These are phyloP conservation scores for Botrytis deweyae DNA, from an alignment of 2,329 filamentous ascomycete species.

Conservation along the genomic window DNA sequence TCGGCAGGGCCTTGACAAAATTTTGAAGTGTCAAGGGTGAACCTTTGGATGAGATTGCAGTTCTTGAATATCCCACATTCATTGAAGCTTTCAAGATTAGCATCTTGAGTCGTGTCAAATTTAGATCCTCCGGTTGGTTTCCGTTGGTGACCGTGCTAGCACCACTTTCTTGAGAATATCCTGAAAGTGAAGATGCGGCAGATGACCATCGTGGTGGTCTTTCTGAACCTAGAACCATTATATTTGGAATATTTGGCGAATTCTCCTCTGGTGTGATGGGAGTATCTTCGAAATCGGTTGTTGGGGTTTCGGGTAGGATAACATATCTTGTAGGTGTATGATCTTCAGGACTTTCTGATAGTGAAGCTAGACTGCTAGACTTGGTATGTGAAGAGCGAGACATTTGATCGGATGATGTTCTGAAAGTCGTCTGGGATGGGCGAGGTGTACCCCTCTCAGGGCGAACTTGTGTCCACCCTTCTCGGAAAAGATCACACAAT, in stretches of 20 bases:
- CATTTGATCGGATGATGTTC: constrained; percentile 16
- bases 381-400: constrained; percentile 38
- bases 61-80: constrained; percentile 74
- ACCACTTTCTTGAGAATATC: constrained; percentile 70
- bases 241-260: constrained; percentile 76
- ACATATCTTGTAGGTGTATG: constrained; percentile 26
- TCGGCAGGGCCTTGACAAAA: constrained; percentile 74
- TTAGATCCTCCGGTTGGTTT: constrained; percentile 65
- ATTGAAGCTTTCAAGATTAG: constrained; percentile 83
- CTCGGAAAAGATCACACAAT: constrained; percentile 86
- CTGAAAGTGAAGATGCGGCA: constrained; percentile 71
- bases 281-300: constrained; percentile 92
- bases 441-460: constrained; percentile 84
- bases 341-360: constrained; percentile 47
- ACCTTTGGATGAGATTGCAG: constrained; percentile 37
- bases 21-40: constrained; percentile 60
- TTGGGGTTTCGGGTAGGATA: constrained; percentile 74
- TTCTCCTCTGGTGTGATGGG: constrained; percentile 78
- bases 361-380: constrained; percentile 49
- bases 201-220: constrained; percentile 67
- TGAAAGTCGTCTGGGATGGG: constrained; percentile 73
- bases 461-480: constrained; percentile 86
- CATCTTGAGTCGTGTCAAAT: constrained; percentile 73
- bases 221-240: constrained; percentile 77
- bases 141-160: constrained; percentile 73